Evolutionary conservation across 805 yeast species (phyloP).

Genomic region (Metschnikowia vanudenii): DNA sequence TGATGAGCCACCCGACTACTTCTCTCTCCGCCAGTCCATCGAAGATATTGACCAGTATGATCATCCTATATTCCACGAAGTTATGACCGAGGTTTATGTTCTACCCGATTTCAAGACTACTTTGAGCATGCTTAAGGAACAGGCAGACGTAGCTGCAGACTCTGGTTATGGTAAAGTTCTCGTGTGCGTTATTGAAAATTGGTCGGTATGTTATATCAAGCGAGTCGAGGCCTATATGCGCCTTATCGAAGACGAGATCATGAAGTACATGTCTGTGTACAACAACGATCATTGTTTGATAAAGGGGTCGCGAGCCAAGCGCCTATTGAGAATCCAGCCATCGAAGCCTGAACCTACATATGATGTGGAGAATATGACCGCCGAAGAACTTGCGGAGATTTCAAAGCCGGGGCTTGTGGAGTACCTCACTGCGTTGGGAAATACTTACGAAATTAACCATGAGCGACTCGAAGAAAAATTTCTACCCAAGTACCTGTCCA

Average conservation of each 20-base stretch:
- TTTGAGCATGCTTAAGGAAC: slow-evolving; percentile 82
- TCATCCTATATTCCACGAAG: slow-evolving; percentile 30
- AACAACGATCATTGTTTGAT: slow-evolving; percentile 37
- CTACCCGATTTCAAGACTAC: slow-evolving; percentile 78
- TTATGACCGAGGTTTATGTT: slow-evolving; percentile 50
- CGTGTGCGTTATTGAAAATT: slow-evolving; percentile 73
- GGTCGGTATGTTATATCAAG: slow-evolving; percentile 56
- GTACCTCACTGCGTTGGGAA: slow-evolving; percentile 77
- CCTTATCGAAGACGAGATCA: slow-evolving; percentile 47
- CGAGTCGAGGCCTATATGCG: slow-evolving; percentile 64
- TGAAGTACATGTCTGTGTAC: slow-evolving; percentile 41
- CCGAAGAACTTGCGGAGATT: slow-evolving; percentile 35
- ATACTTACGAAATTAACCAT: slow-evolving; percentile 79
- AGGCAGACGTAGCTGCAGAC: slow-evolving; percentile 83
- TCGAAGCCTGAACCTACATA: slow-evolving; percentile 14
- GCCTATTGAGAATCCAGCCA: slow-evolving; percentile 29
- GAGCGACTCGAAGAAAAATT: slow-evolving; percentile 65
- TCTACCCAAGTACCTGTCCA: slow-evolving; percentile 57
- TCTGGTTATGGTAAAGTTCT: slow-evolving; percentile 78
- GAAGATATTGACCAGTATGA: slow-evolving; percentile 41
- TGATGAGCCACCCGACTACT: slow-evolving; percentile 69
- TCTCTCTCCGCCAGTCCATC: slow-evolving; percentile 50
- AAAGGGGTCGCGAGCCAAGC: slow-evolving; percentile 45
- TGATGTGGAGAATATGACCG: slow-evolving; percentile 41
- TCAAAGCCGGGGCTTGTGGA: slow-evolving; percentile 71